These are phyloP conservation scores for Tilletia walkeri DNA, from an alignment of 1,284 basidiomycete genomes.

Conservation along the genomic window DNA sequence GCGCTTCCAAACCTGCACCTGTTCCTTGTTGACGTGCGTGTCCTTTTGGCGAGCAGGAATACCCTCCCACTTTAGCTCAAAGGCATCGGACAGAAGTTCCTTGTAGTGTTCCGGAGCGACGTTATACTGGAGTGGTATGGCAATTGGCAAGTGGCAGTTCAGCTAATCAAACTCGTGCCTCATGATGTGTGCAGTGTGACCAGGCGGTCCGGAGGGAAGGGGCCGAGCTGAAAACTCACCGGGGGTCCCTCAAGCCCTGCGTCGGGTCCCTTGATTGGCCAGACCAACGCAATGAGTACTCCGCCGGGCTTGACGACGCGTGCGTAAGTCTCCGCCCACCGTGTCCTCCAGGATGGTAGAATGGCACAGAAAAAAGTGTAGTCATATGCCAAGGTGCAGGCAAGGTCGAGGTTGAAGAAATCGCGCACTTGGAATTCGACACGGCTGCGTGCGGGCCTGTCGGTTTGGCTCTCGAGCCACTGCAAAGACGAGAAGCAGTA, in stretches of 20 bases:
- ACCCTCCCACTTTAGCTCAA: constrained; percentile 18
- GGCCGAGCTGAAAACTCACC: background rate
- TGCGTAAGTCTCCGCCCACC: constrained; percentile 42
- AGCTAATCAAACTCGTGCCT: background rate
- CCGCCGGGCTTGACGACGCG: constrained; percentile 28
- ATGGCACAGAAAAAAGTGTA: constrained; percentile 47
- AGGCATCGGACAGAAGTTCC: constrained; percentile 9
- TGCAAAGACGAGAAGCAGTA: background rate
- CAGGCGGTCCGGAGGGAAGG: background rate
- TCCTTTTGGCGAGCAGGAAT: constrained; percentile 12
- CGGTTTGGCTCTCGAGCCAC: background rate
- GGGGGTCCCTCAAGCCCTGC: constrained; percentile 40
- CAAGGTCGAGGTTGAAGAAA: constrained; percentile 6
- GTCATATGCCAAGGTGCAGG: constrained; percentile 33
- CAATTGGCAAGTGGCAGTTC: background rate
- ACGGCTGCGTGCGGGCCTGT: background rate
- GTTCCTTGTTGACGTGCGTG: background rate
- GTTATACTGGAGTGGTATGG: background rate
- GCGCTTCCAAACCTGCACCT: constrained; percentile 14
- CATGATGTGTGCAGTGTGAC: too few relatives aligned
- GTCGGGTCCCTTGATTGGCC: constrained; percentile 35
- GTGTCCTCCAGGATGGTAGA: constrained; percentile 30
- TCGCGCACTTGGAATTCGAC: background rate
- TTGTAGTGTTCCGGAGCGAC: constrained; percentile 15
- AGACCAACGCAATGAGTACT: constrained; percentile 36